Evolutionary conservation across 768 basidiomycete species (phyloP), one percentile per base, ranked within the genome.

Genomic region (Daedaleopsis sinensis): DNA sequence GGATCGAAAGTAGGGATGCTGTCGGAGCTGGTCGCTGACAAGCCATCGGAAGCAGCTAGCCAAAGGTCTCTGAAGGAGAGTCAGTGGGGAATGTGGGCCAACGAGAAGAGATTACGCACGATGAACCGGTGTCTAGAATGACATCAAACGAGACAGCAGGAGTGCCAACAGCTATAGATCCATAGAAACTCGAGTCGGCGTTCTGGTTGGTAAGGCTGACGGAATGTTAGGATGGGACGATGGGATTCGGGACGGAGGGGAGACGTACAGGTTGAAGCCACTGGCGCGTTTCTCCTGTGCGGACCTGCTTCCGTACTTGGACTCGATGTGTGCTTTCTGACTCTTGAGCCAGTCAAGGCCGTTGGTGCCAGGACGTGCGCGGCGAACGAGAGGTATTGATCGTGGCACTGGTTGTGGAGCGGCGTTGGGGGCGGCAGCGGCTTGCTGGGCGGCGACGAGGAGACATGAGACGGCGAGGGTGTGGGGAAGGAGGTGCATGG

Each of bases 51-150:
- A 18, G 65, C 52, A 0, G 88, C 88, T 3, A 98, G 78, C 95
- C 95, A 98, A 39, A 97, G 80, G 71, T 98, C 96, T 51, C 88
- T 89, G 55, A 13, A 52, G 49, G 13, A 53, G n/a, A 24, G 9
- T 52, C 48, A 23, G 59, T 53, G 36, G 64, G 55, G 32, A 39
- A 19, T n/a, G 18, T 24, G 9, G 37, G 12, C 38, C 36, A 6
- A 49, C 16, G 19, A 32, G 19, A 59, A 11, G 19, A 23, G n/a
- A 39, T 60, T 21, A 78, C 84, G 57, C 71, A 88, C 87, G 90
- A 78, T 3, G 90, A 94, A 12, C 94, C 94, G 0, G 96, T 96
- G 74, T 98, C 96, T 21, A 98, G 81, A 37, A 95, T 91, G 64
- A 97, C 86, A 66, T 93, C 81, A 76, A 87, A 96, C 7, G 90